Conservation (phyloP, 148 eudicot species). For the Selenicereus undatus region DNA sequence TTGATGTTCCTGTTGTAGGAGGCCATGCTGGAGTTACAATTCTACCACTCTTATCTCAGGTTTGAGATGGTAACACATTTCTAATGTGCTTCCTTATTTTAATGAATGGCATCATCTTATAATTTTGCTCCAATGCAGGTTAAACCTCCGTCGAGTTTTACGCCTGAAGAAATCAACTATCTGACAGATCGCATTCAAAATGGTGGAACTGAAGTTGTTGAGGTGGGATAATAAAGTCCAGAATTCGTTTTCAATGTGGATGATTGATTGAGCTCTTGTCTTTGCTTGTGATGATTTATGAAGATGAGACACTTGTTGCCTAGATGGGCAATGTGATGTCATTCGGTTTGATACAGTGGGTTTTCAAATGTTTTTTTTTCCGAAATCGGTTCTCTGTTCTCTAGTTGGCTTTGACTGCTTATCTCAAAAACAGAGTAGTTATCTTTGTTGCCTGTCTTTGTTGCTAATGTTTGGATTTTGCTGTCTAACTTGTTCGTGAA, state of each 20-base stretch:
- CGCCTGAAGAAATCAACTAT: slow-evolving; percentile 62
- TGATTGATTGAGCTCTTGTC: neutral
- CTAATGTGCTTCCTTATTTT: neutral
- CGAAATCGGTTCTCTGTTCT: too few relatives aligned
- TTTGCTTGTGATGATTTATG: neutral
- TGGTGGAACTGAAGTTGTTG: slow-evolving; percentile 99
- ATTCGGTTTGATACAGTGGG: neutral
- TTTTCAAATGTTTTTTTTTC: too few relatives aligned
- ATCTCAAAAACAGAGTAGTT: too few relatives aligned
- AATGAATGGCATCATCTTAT: slow-evolving; percentile 4
- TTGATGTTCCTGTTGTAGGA: slow-evolving; percentile 97
- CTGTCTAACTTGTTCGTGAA: neutral
- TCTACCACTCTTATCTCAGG: slow-evolving; percentile 97
- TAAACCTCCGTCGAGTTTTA: slow-evolving; percentile 84
- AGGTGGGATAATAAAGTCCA: slow-evolving; percentile 39
- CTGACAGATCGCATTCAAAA: slow-evolving; percentile 92
- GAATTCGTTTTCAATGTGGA: neutral
- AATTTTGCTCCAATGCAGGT: slow-evolving; percentile 40
- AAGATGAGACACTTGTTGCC: neutral
- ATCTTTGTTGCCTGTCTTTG: neutral
- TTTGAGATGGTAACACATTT: slow-evolving; percentile 21
- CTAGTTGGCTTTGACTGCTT: too few relatives aligned
- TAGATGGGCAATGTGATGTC: neutral
- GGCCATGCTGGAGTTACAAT: slow-evolving; percentile 99
- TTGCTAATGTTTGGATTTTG: neutral